Conservation (phyloP, 495 filamentous ascomycete genomes). For the Penicillium alfredii region DNA sequence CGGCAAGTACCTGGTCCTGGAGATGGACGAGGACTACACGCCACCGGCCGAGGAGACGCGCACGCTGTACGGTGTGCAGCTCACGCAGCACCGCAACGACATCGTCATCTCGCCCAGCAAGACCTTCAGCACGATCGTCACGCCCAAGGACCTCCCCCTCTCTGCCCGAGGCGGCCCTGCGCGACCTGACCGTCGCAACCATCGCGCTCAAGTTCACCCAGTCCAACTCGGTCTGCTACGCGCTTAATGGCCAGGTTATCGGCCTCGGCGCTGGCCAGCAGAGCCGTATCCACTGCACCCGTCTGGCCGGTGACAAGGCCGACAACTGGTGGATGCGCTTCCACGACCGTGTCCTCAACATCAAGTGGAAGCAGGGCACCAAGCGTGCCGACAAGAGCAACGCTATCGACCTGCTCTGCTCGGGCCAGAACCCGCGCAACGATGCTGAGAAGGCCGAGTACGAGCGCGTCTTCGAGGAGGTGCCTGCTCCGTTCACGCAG, state of each 20-base stretch:
- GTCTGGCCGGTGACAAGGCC: conserved; percentile 96
- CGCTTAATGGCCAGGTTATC: conserved; percentile 87
- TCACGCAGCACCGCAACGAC: conserved; percentile 89
- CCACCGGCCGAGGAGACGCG: conserved; percentile 70
- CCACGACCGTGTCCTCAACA: conserved; percentile 74
- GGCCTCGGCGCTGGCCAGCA: conserved; percentile 96
- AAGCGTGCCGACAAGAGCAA: conserved; percentile 98
- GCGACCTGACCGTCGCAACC: conserved; percentile 91
- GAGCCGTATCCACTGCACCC: conserved; percentile 95
- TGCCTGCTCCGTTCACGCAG: conserved; percentile 74
- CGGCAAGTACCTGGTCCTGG: conserved; percentile 89
- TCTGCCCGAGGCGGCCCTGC: conserved; percentile 73
- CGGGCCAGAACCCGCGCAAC: conserved; percentile 69
- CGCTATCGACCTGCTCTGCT: conserved; percentile 90
- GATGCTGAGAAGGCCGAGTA: conserved; percentile 80
- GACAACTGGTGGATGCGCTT: conserved; percentile 99
- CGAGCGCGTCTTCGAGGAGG: conserved; percentile 84
- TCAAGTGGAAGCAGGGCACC: conserved; percentile 95
- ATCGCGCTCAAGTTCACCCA: conserved; percentile 98
- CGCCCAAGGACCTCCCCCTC: conserved; percentile 66
- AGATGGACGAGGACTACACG: conserved; percentile 85
- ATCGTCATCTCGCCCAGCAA: conserved; percentile 71
- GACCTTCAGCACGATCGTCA: conserved; percentile 79
- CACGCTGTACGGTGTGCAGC: conserved; percentile 79
- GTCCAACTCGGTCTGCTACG: conserved; percentile 97